Base-by-base conservation (phyloP, 1,284 basidiomycete genomes). In the Ustilago tritici region DNA sequence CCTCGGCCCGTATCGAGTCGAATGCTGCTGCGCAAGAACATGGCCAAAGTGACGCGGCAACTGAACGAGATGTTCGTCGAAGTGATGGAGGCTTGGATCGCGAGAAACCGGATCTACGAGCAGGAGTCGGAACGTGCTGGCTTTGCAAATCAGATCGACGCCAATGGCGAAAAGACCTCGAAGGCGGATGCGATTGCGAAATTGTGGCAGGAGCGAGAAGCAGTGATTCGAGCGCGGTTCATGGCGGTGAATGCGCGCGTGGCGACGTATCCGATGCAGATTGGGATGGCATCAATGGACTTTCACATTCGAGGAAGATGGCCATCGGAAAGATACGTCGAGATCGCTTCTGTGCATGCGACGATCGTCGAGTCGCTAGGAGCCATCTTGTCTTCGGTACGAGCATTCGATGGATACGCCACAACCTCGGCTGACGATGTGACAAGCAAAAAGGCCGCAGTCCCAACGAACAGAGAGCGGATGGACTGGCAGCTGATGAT, bases 1-100 rank as follows among this genome's bases (percentile, higher is more conserved):
- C 88, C 88, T 0, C 88, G 89, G 0, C 88, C 89, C 5, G 87
- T 88, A 47, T 89, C 89, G 15, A 88, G 88, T 4, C 88, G 90
- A 38, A 87, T 88, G 61, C 87, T 88, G 35, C 88, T 90, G 49
- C 88, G 89, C 17, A 80, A 88, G n/a, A 86, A 87, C 19, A 89
- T 89, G 77, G 89, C 89, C 50, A 70, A 70, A 59, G 50, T 57
- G 32, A 76, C 78, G 8, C 67, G 62, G 14, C 61, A 69, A 50
- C 65, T 76, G 35, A 69, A 74, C n/a, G 69, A 66, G 36, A 31
- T 73, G 52, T 76, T 70, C 38, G 32, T 63, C 15, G 57, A 61
- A 10, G 55, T 78, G 28, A 74, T 72, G 53, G 72, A 79, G 50
- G 49, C 53, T 10, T 81, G 73, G 73, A 70, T 78, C 19, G 69